Evolutionary conservation across 371 early-diverging fungal genomes (phyloP).

Genomic region (Syncephalis plumigaleata): DNA sequence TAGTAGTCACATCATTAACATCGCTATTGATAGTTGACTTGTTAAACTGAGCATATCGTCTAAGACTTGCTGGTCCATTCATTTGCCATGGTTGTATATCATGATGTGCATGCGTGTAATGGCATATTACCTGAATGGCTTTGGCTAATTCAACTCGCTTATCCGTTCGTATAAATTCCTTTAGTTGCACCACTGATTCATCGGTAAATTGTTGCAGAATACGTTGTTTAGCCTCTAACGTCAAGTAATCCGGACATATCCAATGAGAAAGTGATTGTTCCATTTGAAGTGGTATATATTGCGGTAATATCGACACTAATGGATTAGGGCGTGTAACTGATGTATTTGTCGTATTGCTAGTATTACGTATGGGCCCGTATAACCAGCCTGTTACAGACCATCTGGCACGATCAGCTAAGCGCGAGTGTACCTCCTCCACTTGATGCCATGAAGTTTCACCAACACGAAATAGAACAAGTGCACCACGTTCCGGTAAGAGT

Average conservation of each 20-base stretch:
- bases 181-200: no score
- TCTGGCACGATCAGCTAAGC: conserved; percentile 13
- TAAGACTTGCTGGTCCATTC: no score
- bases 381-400: conserved; percentile 52
- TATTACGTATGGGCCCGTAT: conserved; percentile 25
- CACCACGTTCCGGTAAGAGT: conserved; percentile 31
- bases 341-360: no score
- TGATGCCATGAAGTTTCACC: conserved; percentile 39
- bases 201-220: background rate
- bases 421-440: conserved; percentile 31
- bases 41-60: no score
- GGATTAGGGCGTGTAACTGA: no score
- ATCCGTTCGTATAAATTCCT: no score
- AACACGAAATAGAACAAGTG: conserved; percentile 39
- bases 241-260: background rate
- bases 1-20: background rate
- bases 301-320: no score
- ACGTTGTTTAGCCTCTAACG: background rate
- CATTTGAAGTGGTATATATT: background rate
- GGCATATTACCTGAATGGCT: no score
- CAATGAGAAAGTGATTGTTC: background rate
- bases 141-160: no score
- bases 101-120: no score
- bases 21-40: background rate
- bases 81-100: no score